phyloP scores from a whole-genome alignment of 768 basidiomycete genomes.

The Suillus tomentosus region DNA sequence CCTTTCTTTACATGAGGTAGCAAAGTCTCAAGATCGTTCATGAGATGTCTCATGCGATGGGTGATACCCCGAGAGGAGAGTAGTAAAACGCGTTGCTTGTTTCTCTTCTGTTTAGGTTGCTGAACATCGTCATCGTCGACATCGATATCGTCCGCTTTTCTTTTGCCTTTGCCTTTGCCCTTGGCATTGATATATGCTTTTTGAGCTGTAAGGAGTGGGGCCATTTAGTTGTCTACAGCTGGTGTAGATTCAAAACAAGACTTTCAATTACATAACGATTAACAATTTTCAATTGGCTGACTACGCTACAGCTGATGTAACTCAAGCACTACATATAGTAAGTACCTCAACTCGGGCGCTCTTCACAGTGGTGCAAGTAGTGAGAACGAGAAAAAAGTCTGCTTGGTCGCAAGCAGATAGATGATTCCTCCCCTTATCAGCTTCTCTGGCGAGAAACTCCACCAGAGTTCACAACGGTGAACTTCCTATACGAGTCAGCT shows the following conservation, averaged over 20 bases:
- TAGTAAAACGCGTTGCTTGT: conserved; percentile 94
- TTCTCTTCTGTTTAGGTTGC: conserved; percentile 61
- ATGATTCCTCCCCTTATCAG: too few relatives aligned
- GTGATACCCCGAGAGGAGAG: conserved; percentile 94
- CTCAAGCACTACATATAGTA: too few relatives aligned
- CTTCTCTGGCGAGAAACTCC: too few relatives aligned
- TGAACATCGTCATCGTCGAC: conserved; percentile 49
- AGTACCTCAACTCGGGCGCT: too few relatives aligned
- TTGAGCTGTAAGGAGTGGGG: conserved; percentile 64
- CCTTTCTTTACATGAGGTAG: conserved; percentile 98
- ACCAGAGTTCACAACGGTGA: too few relatives aligned
- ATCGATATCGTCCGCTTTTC: conserved; percentile 65
- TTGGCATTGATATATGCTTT: conserved; percentile 54
- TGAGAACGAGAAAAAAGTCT: too few relatives aligned
- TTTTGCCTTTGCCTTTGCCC: conserved; percentile 59
- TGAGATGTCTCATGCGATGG: conserved; percentile 94
- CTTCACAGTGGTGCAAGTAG: too few relatives aligned
- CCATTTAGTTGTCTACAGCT: conserved; percentile 43
- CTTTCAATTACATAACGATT: background rate
- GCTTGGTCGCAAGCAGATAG: too few relatives aligned
- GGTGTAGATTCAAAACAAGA: background rate
- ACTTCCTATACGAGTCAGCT: too few relatives aligned
- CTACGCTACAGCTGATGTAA: too few relatives aligned
- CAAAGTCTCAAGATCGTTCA: conserved; percentile 89
- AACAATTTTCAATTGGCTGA: too few relatives aligned